These are phyloP conservation scores for Paraurostyla sp. DNA, from an alignment of 73 alveolate genomes.

Conservation along the genomic window DNA sequence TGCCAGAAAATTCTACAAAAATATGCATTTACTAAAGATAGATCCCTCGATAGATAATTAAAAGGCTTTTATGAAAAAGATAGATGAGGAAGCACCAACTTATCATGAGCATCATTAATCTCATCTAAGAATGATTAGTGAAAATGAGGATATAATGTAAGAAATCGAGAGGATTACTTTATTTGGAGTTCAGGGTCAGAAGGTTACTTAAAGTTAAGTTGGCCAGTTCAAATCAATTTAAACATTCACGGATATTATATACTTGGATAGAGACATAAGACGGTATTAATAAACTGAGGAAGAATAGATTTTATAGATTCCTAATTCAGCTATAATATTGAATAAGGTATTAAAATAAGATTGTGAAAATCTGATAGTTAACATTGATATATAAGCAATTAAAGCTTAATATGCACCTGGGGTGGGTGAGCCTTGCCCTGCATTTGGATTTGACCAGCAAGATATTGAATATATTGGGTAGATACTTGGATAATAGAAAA, in stretches of 20 bases:
- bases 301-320: not conserved
- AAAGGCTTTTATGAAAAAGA: not conserved
- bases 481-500: not conserved
- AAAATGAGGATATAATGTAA: not conserved
- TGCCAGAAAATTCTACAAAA: not conserved
- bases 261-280: conserved; percentile 14
- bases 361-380: not conserved
- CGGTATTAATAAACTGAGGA: not conserved
- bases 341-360: not conserved
- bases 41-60: conserved; percentile 33
- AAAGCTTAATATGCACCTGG: conserved; percentile 35
- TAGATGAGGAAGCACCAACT: conserved; percentile 41
- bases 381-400: not conserved
- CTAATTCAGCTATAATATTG: not conserved
- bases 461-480: not conserved
- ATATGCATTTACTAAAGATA: not conserved
- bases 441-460: not conserved
- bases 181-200: conserved; percentile 24
- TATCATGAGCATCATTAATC: conserved; percentile 45
- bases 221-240: not conserved
- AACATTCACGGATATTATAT: not conserved
- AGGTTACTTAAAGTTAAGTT: not conserved
- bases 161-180: not conserved
- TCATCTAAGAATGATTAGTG: conserved; percentile 38
- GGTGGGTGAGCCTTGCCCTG: conserved; percentile 52